These are phyloP conservation scores for Apiotrichum akiyoshidainum DNA, from an alignment of 1,284 basidiomycete species.

Conservation along the genomic window DNA sequence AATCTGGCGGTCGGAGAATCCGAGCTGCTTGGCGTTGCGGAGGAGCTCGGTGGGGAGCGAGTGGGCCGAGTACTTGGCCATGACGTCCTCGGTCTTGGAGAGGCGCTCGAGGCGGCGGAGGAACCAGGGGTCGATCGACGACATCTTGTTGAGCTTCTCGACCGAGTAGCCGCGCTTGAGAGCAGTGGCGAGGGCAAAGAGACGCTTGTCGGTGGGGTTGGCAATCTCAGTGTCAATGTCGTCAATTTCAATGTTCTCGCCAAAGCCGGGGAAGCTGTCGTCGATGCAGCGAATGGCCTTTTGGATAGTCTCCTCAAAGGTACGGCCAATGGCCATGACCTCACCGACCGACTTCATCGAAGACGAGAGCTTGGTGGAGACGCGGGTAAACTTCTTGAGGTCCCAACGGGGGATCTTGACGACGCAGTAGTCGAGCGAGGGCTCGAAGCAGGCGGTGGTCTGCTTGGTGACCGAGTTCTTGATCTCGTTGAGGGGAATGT, in stretches of 20 bases:
- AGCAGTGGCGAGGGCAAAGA: conserved; percentile 95
- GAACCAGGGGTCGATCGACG: conserved; percentile 98
- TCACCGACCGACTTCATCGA: conserved; percentile 99
- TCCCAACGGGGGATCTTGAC: conserved; percentile 99
- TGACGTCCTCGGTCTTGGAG: conserved; percentile 69
- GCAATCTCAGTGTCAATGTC: conserved; percentile 76
- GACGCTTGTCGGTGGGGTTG: conserved; percentile 70
- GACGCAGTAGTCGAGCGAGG: conserved; percentile 92
- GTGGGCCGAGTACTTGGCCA: conserved; percentile 65
- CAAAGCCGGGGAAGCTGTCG: conserved; percentile 88
- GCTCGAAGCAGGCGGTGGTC: conserved; percentile 97
- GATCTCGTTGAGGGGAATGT: conserved; percentile 96
- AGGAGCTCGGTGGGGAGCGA: conserved; percentile 66
- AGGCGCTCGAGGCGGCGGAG: conserved; percentile 81
- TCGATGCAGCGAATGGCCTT: conserved; percentile 97
- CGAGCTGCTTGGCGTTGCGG: conserved; percentile 85
- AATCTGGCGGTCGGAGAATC: conserved; percentile 91
- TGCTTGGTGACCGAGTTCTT: conserved; percentile 95
- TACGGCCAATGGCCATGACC: conserved; percentile 97
- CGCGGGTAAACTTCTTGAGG: conserved; percentile 92
- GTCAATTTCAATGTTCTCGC: conserved; percentile 64
- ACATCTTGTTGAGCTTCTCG: conserved; percentile 94
- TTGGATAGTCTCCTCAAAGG: conserved; percentile 97
- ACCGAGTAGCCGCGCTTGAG: conserved; percentile 91
- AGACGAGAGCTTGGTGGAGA: conserved; percentile 79